Evolutionary conservation across 192 early-diverging fungal species (phyloP), one percentile per base, ranked within the genome.

Genomic region (Linnemannia hyalina): DNA sequence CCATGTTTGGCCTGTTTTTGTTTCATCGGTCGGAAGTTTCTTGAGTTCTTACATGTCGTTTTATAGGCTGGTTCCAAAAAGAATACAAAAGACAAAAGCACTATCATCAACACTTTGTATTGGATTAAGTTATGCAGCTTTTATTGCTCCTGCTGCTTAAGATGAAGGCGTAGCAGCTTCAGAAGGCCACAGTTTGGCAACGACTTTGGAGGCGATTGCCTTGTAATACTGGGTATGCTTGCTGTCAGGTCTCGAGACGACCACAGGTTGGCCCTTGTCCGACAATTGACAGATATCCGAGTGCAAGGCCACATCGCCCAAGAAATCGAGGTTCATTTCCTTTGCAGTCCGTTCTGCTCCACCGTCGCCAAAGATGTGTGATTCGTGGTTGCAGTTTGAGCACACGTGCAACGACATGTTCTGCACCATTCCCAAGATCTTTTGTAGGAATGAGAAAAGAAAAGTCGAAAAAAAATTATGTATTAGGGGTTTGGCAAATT

Each of bases 401-500:
- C 97, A 98, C 13, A 92, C 85, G 79, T 93, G 97, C 9, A 92
- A 87, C 29, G 93, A 94, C 97, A 98, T 98, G 83, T 98, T 98
- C 82, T 98, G 93, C 1, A 98, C 93, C 22, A 97, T 68, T 13
- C 97, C 97, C 11, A 98, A 88, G 60, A 98, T 96, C 96, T 96
- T 96, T 83, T 9, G 63, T 55, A 60, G 26, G 13, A 0, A 11
- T 65, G 60, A 15, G 40, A 65, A 65, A 26, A 40, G 38, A 46
- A 26, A n/a, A 40, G 29, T 36, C 49, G 29, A 18, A 38, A 68
- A 76, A 71, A 23, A 69, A 68, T 10, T n/a, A 69, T 63, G n/a
- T 38, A 18, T 70, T 49, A 74, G 13, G 44, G 74, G 23, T 1
- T 68, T 32, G 42, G 26, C 22, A n/a, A 41, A 35, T 1, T 35